These are phyloP conservation scores for Starmerella roubikii DNA, from an alignment of 805 yeast species.

Conservation along the genomic window DNA sequence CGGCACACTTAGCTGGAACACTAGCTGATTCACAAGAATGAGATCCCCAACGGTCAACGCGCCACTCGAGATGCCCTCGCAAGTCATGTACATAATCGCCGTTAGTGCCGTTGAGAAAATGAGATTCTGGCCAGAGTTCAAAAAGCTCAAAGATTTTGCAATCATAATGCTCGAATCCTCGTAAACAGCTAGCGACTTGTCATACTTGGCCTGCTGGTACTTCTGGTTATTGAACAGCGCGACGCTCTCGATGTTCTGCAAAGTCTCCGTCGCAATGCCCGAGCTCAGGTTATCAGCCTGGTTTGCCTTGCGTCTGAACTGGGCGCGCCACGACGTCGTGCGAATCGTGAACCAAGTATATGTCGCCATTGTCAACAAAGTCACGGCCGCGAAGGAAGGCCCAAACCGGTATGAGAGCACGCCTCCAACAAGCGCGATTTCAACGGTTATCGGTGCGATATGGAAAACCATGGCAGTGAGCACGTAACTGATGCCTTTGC, in stretches of 20 bases:
- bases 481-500: constrained; percentile 91
- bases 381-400: constrained; percentile 71
- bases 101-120: constrained; percentile 82
- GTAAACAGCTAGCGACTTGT: constrained; percentile 56
- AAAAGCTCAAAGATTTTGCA: constrained; percentile 60
- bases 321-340: constrained; percentile 94
- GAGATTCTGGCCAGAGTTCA: constrained; percentile 66
- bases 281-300: constrained; percentile 94
- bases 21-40: constrained; percentile 87
- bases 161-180: constrained; percentile 57
- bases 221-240: constrained; percentile 86
- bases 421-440: constrained; percentile 85
- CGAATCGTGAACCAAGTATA: constrained; percentile 76
- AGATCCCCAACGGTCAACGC: constrained; percentile 83
- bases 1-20: constrained; percentile 91
- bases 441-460: constrained; percentile 82
- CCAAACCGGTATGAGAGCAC: constrained; percentile 90
- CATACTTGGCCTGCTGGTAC: constrained; percentile 68
- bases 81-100: constrained; percentile 96
- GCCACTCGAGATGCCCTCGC: constrained; percentile 79
- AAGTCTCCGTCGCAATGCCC: constrained; percentile 80
- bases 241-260: constrained; percentile 88
- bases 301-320: constrained; percentile 78
- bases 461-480: constrained; percentile 96
- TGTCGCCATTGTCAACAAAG: constrained; percentile 75